A percentile compares a stretch with the other conserved stretches of the same genome.
phyloP scores from a whole-genome alignment of 768 basidiomycete genomes.

The Crassisporium funariophilum region DNA sequence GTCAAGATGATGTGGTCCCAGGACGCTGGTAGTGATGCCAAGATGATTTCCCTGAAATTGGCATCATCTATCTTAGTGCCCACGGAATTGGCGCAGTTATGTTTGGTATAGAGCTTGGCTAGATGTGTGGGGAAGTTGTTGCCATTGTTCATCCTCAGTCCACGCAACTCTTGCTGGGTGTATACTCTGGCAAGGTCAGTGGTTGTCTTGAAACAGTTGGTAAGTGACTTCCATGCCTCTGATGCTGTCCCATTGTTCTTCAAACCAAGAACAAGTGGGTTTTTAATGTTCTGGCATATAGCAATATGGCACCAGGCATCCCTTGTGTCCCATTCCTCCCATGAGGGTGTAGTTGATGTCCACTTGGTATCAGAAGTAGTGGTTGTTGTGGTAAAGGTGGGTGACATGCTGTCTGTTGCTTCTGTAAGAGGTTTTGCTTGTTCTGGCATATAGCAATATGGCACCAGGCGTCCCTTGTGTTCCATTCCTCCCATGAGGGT shows the following conservation, averaged over 20 bases:
- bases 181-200: constrained; percentile 12
- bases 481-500: constrained; percentile 18
- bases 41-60: constrained; percentile 19
- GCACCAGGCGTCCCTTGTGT: constrained; percentile 15
- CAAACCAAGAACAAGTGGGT: constrained; percentile 22
- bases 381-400: too few species aligned
- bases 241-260: constrained; percentile 22
- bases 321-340: constrained; percentile 14
- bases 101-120: constrained; percentile 14
- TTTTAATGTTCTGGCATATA: constrained; percentile 19
- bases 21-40: constrained; percentile 21
- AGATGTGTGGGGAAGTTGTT: constrained; percentile 17
- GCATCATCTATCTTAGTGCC: constrained; percentile 16
- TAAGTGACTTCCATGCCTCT: constrained; percentile 23
- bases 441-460: constrained; percentile 14
- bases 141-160: constrained; percentile 5
- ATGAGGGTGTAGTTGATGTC: constrained; percentile 11
- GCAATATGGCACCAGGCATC: constrained; percentile 15
- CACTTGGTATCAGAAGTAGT: neutral
- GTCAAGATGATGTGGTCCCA: constrained; percentile 21
- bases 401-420: too few species aligned
- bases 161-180: constrained; percentile 10
- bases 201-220: constrained; percentile 7
- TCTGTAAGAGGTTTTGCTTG: constrained; percentile 23
- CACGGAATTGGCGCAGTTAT: constrained; percentile 13